Conservation (phyloP, 106 monocot genomes). For the Dioscorea zingiberensis region DNA sequence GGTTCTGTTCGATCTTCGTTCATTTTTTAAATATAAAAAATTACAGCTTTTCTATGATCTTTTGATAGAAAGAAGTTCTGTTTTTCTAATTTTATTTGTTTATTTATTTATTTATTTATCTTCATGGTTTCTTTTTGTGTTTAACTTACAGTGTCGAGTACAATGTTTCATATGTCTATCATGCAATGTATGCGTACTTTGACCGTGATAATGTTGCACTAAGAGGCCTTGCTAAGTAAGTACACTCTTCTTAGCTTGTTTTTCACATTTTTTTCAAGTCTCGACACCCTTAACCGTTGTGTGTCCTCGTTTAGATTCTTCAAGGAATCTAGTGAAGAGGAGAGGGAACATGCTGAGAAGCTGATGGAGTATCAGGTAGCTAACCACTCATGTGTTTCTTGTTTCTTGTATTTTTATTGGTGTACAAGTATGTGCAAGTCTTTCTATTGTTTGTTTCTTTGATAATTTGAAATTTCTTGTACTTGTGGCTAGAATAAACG, state of each 20-base stretch:
- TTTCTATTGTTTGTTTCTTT: background rate
- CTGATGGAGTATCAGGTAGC: conserved; percentile 51
- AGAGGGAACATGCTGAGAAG: conserved; percentile 52
- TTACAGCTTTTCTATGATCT: too few relatives aligned
- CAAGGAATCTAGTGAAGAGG: conserved; percentile 51
- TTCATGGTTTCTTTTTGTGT: conserved; percentile 8
- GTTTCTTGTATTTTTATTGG: background rate
- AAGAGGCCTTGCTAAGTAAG: conserved; percentile 82
- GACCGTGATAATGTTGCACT: conserved; percentile 81
- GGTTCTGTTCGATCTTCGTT: background rate
- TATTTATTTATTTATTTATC: background rate
- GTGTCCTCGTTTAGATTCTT: conserved; percentile 27
- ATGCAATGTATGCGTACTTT: conserved; percentile 85
- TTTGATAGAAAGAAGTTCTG: too few relatives aligned
- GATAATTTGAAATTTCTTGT: background rate
- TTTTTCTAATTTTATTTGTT: too few relatives aligned
- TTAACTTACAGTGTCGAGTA: conserved; percentile 62
- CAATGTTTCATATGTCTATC: conserved; percentile 87
- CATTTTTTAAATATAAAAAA: background rate
- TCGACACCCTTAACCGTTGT: too few relatives aligned
- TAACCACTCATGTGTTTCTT: background rate
- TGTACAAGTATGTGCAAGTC: background rate
- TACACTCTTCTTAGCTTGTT: background rate
- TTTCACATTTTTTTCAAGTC: too few relatives aligned
- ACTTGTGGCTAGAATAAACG: conserved; percentile 48